These are phyloP conservation scores for Cystobasidium sp. DNA, from an alignment of 1,284 basidiomycete species.

Conservation along the genomic window DNA sequence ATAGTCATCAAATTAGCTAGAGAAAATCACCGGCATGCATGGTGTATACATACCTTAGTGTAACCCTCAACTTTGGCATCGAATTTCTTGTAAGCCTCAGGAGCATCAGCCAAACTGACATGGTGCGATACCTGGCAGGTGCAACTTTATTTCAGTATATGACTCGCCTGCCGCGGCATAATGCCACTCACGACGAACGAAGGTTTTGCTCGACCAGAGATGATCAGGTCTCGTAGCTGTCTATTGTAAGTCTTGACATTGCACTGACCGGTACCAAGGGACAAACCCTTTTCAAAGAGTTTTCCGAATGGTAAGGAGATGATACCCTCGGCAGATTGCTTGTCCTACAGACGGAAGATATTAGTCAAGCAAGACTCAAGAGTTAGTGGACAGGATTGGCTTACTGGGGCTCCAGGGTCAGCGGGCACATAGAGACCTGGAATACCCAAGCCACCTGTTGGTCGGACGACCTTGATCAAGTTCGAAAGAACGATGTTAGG, in stretches of 20 bases:
- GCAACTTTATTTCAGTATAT: conserved; percentile 63
- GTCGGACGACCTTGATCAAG: conserved; percentile 63
- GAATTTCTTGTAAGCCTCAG: conserved; percentile 61
- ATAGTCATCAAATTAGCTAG: background rate
- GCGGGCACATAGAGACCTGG: conserved; percentile 62
- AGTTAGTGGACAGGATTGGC: background rate
- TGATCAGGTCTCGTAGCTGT: conserved; percentile 64
- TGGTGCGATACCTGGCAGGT: conserved; percentile 61
- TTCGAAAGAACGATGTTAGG: conserved; percentile 63
- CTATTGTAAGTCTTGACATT: conserved; percentile 65
- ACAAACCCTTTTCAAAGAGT: conserved; percentile 64
- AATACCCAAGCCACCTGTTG: conserved; percentile 64
- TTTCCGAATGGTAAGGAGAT: conserved; percentile 56
- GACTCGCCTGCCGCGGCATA: conserved; percentile 43
- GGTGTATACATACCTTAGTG: conserved; percentile 6
- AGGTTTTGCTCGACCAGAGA: conserved; percentile 48
- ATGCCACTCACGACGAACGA: background rate
- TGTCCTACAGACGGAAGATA: conserved; percentile 54
- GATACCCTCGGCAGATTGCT: conserved; percentile 61
- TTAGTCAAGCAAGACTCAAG: too few species aligned
- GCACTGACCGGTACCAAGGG: conserved; percentile 64
- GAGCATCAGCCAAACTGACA: conserved; percentile 60
- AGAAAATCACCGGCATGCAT: background rate
- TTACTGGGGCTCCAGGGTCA: conserved; percentile 62
- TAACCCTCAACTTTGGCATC: conserved; percentile 29